phyloP scores from a whole-genome alignment of 2,329 filamentous ascomycete genomes.

The Diaporthe velutina region DNA sequence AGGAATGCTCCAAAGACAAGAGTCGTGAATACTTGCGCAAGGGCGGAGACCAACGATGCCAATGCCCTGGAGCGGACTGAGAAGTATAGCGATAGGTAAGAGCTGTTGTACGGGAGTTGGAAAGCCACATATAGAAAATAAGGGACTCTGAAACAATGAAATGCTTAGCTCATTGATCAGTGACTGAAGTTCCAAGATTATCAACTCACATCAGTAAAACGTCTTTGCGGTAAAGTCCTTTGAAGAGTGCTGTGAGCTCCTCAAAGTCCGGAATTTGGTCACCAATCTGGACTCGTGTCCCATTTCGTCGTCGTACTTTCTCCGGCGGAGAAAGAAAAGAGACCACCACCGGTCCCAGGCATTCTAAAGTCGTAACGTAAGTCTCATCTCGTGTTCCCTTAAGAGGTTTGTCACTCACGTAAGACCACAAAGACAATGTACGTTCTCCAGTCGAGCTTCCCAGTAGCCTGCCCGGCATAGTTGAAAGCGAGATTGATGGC shows the following conservation, averaged over 20 bases:
- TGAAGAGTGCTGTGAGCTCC: conserved; percentile 37
- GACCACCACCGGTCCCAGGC: conserved; percentile 10
- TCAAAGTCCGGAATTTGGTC: conserved; percentile 33
- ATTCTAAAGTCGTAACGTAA: not conserved
- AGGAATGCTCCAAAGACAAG: conserved; percentile 45
- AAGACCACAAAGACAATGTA: conserved; percentile 46
- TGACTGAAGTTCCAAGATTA: not conserved
- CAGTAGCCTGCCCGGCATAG: conserved; percentile 42
- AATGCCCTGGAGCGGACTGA: conserved; percentile 42
- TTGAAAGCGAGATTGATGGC: conserved; percentile 41
- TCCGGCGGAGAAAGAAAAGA: conserved; percentile 7
- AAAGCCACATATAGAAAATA: conserved; percentile 8
- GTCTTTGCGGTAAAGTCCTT: not conserved
- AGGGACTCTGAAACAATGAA: not conserved
- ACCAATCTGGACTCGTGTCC: conserved; percentile 33
- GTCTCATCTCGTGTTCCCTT: too few relatives aligned
- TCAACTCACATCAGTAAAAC: conserved; percentile 25
- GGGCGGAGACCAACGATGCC: conserved; percentile 43
- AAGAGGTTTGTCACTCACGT: conserved; percentile 39
- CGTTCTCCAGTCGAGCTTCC: conserved; percentile 45
- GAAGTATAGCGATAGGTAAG: conserved; percentile 44
- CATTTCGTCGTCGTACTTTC: conserved; percentile 20
- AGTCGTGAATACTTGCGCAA: conserved; percentile 45
- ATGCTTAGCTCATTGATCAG: not conserved
- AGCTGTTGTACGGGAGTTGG: conserved; percentile 40